A percentile compares a stretch with the other conserved stretches of the same genome.
Evolutionary conservation across 2,329 filamentous ascomycete genomes (phyloP).

Genomic region (Paramyrothecium sp.): DNA sequence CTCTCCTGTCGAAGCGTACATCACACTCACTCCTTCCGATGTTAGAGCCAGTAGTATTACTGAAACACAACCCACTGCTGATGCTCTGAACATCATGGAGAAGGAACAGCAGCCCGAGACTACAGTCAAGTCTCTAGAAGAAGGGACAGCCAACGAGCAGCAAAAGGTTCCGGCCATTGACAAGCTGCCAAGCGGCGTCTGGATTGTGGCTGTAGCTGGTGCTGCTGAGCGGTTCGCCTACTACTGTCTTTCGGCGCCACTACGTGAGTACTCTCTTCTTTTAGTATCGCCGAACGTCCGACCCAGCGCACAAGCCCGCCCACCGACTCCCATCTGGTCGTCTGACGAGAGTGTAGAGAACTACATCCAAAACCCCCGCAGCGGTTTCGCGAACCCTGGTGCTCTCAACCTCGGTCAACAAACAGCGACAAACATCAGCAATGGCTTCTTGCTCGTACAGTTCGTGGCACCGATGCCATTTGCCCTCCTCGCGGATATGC

Average conservation of each 20-base stretch:
- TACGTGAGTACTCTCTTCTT: neutral
- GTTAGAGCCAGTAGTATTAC: too few relatives aligned
- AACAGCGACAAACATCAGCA: neutral
- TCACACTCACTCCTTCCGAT: too few relatives aligned
- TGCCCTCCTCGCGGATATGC: neutral
- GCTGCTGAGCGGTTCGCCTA: constrained; percentile 1
- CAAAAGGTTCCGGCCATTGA: neutral
- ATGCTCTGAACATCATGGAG: too few relatives aligned
- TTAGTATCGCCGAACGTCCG: neutral
- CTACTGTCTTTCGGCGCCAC: neutral
- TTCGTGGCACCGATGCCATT: neutral
- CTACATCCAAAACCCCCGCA: neutral
- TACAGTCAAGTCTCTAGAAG: neutral
- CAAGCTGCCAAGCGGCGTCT: neutral
- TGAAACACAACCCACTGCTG: too few relatives aligned
- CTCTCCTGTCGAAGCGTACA: too few relatives aligned
- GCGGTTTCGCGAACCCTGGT: neutral
- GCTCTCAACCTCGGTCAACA: neutral
- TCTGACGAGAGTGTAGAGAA: neutral
- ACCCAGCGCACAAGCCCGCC: neutral
- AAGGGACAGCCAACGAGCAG: neutral
- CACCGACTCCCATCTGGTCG: neutral
- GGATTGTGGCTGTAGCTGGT: neutral
- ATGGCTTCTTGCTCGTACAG: neutral
- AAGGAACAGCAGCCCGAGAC: neutral